These are phyloP conservation scores for Acanthamoeba sp. DNA, from an alignment of 208 protist genomes.

Conservation along the genomic window DNA sequence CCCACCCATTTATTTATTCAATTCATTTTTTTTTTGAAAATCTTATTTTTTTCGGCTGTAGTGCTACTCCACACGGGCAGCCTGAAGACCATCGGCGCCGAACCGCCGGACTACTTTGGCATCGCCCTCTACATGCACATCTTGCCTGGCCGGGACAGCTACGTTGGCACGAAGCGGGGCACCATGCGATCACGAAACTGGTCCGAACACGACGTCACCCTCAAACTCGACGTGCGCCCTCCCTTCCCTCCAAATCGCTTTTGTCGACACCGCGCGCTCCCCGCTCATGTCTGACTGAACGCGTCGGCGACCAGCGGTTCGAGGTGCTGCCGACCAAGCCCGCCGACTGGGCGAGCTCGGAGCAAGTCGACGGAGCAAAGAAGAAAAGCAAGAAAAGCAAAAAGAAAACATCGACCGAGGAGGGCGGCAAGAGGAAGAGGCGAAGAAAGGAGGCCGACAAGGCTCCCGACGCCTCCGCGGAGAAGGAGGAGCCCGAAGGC, in stretches of 20 bases:
- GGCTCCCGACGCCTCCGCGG: neutral
- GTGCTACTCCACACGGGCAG: conserved; percentile 3
- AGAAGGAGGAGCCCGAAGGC: neutral
- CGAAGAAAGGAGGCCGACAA: neutral
- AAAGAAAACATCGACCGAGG: neutral
- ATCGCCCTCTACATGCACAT: conserved; percentile 15
- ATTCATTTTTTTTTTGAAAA: too few relatives aligned
- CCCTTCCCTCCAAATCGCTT: neutral
- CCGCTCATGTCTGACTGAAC: too few relatives aligned
- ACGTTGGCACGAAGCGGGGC: neutral
- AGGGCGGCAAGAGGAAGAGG: neutral
- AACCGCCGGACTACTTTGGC: conserved; percentile 22
- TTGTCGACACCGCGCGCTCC: too few relatives aligned
- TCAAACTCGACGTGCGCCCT: neutral
- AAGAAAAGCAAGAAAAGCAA: neutral
- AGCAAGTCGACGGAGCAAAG: conserved; percentile 4
- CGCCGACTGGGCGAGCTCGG: neutral
- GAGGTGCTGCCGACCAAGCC: conserved; percentile 3
- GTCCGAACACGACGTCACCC: conserved; percentile 12
- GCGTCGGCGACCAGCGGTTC: neutral
- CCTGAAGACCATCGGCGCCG: neutral
- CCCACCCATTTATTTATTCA: too few relatives aligned
- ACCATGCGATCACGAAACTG: neutral
- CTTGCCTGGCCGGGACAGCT: neutral
- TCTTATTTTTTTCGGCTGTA: too few relatives aligned